Percentiles rank a stretch among this genome's conserved stretches.
Evolutionary conservation across 148 eudicot genomes (phyloP).

Genomic region (Chenopodium album): DNA sequence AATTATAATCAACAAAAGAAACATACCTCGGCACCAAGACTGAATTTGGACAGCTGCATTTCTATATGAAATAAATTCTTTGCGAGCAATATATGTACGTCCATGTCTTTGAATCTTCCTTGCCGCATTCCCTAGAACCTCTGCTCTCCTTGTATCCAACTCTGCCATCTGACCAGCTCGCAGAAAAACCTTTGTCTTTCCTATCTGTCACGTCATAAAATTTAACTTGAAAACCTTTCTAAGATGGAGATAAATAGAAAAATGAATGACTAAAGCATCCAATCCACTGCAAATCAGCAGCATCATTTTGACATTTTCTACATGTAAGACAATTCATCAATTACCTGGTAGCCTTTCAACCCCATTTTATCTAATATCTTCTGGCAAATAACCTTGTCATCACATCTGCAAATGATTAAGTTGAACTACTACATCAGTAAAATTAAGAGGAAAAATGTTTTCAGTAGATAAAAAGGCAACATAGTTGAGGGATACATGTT

Average conservation of each 20-base stretch:
- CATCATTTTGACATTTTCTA: not conserved
- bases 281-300: not conserved
- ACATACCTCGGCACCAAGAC: constrained; percentile 88
- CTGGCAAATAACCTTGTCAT: constrained; percentile 85
- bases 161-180: constrained; percentile 99
- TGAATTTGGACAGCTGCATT: constrained; percentile 83
- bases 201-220: constrained; percentile 61
- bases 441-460: not conserved
- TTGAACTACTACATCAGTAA: constrained; percentile 10
- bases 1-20: constrained; percentile 10
- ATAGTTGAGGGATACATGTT: constrained; percentile 8
- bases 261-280: not conserved
- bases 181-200: constrained; percentile 92
- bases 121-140: constrained; percentile 91
- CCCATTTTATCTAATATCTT: constrained; percentile 92
- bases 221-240: not conserved
- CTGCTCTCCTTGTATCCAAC: constrained; percentile 89
- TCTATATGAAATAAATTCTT: constrained; percentile 66
- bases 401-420: constrained; percentile 47
- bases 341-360: constrained; percentile 93
- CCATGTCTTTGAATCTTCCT: constrained; percentile 82
- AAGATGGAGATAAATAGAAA: not conserved
- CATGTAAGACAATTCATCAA: not conserved
- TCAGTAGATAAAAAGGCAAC: not conserved
- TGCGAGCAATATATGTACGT: constrained; percentile 85